Percentiles rank a stretch among this genome's conserved stretches.
These are phyloP conservation scores for Sporothrix sp. DNA, from an alignment of 2,329 filamentous ascomycete genomes.

Conservation along the genomic window DNA sequence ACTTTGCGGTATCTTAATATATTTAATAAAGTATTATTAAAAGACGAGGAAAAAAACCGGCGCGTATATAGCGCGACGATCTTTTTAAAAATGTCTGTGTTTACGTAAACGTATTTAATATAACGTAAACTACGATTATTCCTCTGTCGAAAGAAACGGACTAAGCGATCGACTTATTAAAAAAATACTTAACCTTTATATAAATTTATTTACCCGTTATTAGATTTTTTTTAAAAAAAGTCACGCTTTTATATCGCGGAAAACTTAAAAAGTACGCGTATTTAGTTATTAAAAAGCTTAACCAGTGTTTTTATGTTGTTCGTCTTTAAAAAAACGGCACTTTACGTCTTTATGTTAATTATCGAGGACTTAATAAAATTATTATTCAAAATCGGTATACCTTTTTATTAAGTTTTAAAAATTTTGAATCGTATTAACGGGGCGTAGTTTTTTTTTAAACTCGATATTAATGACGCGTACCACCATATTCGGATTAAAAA, in stretches of 20 bases:
- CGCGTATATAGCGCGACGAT: too few species aligned
- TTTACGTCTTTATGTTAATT: not conserved
- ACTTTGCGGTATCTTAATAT: too few species aligned
- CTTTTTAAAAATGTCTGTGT: too few species aligned
- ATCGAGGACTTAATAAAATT: not conserved
- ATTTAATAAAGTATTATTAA: too few species aligned
- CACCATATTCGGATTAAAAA: not conserved
- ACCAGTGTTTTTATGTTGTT: not conserved
- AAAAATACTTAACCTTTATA: not conserved
- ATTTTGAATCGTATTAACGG: not conserved
- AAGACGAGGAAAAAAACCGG: too few species aligned
- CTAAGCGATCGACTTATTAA: not conserved
- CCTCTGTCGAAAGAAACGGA: not conserved
- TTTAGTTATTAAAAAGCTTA: not conserved
- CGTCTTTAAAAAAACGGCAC: not conserved
- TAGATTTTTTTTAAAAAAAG: not conserved
- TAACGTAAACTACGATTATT: not conserved
- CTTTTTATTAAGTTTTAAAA: not conserved
- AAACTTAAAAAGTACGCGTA: not conserved
- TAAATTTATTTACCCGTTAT: not conserved
- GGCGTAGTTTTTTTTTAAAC: not conserved
- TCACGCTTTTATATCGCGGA: not conserved
- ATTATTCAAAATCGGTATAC: not conserved
- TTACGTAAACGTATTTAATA: not conserved
- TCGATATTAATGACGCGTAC: not conserved